These are phyloP conservation scores for Claviceps africana DNA, from an alignment of 2,329 filamentous ascomycete genomes.

Conservation along the genomic window DNA sequence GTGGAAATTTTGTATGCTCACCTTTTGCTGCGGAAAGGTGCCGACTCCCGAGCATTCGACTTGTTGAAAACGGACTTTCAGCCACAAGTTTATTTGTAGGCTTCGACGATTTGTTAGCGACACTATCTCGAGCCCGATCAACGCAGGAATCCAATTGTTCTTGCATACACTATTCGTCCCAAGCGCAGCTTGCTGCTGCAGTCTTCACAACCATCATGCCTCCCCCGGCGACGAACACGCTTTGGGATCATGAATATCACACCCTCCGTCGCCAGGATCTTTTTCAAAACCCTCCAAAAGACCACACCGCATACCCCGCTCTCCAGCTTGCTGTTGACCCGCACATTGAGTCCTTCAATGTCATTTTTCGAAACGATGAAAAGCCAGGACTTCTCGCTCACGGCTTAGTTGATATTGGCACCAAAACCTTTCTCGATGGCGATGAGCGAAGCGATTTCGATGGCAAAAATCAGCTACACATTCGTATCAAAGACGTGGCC, in stretches of 20 bases:
- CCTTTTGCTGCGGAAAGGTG: slow-evolving; percentile 8
- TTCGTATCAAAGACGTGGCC: slow-evolving; percentile 69
- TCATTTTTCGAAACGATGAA: slow-evolving; percentile 62
- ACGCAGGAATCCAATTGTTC: not conserved
- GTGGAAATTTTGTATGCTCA: slow-evolving; percentile 15
- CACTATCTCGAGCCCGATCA: not conserved
- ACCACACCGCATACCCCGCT: slow-evolving; percentile 76
- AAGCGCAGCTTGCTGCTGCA: slow-evolving; percentile 2
- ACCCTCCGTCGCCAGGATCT: slow-evolving; percentile 76
- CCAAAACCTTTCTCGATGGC: slow-evolving; percentile 75
- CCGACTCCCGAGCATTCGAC: slow-evolving; percentile 4
- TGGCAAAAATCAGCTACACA: slow-evolving; percentile 58
- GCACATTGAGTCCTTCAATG: slow-evolving; percentile 93
- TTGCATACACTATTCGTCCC: not conserved
- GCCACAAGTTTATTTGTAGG: not conserved
- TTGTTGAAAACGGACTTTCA: not conserved
- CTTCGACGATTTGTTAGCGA: not conserved
- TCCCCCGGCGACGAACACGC: slow-evolving; percentile 44
- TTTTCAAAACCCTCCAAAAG: slow-evolving; percentile 76
- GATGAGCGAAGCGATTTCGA: slow-evolving; percentile 45
- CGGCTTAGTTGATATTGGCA: slow-evolving; percentile 77
- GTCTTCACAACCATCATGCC: slow-evolving; percentile 29
- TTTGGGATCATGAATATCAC: slow-evolving; percentile 78
- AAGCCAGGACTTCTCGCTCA: slow-evolving; percentile 47
- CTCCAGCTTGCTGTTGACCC: slow-evolving; percentile 77